Evolutionary conservation across 2,329 filamentous ascomycete species (phyloP).

Genomic region (Nigrograna mackinnonii): DNA sequence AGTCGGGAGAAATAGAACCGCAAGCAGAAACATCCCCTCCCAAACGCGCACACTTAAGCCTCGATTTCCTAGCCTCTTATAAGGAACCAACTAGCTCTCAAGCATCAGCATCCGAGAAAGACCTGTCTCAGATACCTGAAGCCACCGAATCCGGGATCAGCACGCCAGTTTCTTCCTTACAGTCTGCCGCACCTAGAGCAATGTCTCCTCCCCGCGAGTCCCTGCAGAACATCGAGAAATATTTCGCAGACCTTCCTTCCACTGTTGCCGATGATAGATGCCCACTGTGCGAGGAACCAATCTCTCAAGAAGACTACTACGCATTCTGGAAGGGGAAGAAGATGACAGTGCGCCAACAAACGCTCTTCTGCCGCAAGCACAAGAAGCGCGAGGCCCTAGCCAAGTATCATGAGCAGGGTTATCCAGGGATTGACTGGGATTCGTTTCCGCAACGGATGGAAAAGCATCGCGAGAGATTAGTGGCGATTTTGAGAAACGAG

Average conservation of each 20-base stretch:
- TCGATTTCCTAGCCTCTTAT: not conserved
- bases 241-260: constrained; percentile 2
- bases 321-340: constrained; percentile 36
- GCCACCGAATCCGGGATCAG: constrained; percentile 6
- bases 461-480: constrained; percentile 59
- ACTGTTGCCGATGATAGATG: constrained; percentile 46
- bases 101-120: not conserved
- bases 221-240: constrained; percentile 7
- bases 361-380: constrained; percentile 41
- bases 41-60: not conserved
- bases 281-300: constrained; percentile 67
- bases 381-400: constrained; percentile 31
- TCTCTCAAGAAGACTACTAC: constrained; percentile 60
- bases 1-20: not conserved
- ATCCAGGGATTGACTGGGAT: constrained; percentile 74
- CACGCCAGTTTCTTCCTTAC: constrained; percentile 10
- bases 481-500: constrained; percentile 61
- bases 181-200: not conserved
- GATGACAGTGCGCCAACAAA: constrained; percentile 56
- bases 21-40: not conserved
- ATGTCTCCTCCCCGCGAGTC: constrained; percentile 4
- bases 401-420: constrained; percentile 58
- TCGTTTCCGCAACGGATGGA: constrained; percentile 62
- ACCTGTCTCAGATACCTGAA: too few species aligned
- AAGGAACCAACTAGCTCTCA: not conserved